Evolutionary conservation across 306 rosid species (phyloP).

Genomic region (Corylus americana): DNA sequence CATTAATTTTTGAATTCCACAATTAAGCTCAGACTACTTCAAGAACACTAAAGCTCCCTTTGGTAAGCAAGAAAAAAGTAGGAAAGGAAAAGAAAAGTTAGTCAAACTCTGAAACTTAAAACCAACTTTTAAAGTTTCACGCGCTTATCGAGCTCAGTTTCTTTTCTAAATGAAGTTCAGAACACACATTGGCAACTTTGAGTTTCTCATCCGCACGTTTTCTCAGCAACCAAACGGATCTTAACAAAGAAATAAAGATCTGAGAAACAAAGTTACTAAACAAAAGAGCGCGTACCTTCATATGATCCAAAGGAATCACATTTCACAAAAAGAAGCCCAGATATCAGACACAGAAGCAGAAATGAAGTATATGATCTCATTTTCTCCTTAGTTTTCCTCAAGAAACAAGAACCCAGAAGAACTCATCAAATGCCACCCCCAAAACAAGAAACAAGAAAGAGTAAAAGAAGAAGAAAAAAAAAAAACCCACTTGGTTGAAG

Average conservation of each 20-base stretch:
- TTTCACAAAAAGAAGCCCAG: conserved; percentile 43
- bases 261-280: conserved; percentile 26
- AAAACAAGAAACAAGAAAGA: conserved; percentile 35
- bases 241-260: conserved; percentile 54
- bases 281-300: conserved; percentile 59
- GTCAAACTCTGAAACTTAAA: neutral
- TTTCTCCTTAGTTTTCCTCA: conserved; percentile 37
- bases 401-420: conserved; percentile 34
- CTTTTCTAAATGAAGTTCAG: neutral
- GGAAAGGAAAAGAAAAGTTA: neutral
- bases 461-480: conserved; percentile 22
- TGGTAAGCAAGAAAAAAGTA: conserved; percentile 11
- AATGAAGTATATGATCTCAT: conserved; percentile 58
- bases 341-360: conserved; percentile 49
- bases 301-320: conserved; percentile 48
- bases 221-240: conserved; percentile 27
- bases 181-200: conserved; percentile 25
- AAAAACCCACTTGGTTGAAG: conserved; percentile 19
- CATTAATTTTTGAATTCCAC: conserved; percentile 11
- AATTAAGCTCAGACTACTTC: conserved; percentile 12
- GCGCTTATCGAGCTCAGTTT: neutral
- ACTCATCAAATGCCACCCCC: conserved; percentile 32
- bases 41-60: conserved; percentile 5
- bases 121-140: neutral
- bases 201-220: conserved; percentile 24